These are phyloP conservation scores for Colletotrichum sp. DNA, from an alignment of 2,329 filamentous ascomycete genomes.

Conservation along the genomic window DNA sequence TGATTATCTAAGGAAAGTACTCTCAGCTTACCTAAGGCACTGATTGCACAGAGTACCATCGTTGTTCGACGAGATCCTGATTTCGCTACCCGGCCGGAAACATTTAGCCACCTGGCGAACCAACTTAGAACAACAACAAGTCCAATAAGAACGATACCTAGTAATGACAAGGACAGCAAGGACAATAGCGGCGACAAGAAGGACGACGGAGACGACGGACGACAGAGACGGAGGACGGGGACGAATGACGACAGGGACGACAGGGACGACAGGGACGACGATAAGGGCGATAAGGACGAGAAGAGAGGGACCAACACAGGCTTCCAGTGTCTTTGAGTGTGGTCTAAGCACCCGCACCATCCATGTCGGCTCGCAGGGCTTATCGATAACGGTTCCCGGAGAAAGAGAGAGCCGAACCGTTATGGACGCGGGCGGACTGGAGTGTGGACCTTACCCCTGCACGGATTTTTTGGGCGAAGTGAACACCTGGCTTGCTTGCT, in stretches of 20 bases:
- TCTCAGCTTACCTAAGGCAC: background rate
- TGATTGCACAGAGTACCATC: too few relatives aligned
- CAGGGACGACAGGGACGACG: too few relatives aligned
- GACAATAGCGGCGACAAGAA: background rate
- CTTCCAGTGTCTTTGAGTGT: background rate
- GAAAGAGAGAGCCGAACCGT: constrained; percentile 10
- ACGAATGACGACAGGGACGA: too few relatives aligned
- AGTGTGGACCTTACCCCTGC: constrained; percentile 3
- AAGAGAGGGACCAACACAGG: background rate
- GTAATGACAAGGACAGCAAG: background rate
- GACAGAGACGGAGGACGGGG: too few relatives aligned
- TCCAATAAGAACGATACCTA: too few relatives aligned
- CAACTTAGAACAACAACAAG: too few relatives aligned
- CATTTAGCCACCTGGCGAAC: background rate
- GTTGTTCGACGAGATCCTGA: too few relatives aligned
- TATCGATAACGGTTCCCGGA: constrained; percentile 21
- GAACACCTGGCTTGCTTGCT: constrained; percentile 25
- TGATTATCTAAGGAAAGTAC: background rate
- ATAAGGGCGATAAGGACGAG: background rate
- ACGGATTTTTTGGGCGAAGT: constrained; percentile 19
- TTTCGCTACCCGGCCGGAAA: background rate
- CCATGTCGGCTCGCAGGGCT: background rate
- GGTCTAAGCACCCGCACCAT: background rate
- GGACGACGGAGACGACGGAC: background rate
- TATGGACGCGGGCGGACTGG: background rate